phyloP scores from a whole-genome alignment of 805 yeast species.

The Wickerhamomyces mucosus region DNA sequence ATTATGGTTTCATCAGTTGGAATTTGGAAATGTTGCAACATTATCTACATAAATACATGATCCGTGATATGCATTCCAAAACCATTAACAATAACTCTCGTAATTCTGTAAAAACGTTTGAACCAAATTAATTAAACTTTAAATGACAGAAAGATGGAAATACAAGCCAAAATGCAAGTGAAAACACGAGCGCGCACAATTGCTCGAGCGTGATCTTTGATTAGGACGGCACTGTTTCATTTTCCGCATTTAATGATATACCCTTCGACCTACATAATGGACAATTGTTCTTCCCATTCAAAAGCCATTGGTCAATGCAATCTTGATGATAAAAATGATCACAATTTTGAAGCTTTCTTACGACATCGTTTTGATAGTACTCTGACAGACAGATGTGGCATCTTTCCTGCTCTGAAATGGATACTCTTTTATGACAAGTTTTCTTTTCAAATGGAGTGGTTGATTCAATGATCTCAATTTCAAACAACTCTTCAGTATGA shows the following conservation, averaged over 20 bases:
- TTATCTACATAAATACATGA: no score
- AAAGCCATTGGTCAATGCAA: constrained; percentile 52
- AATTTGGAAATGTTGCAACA: no score
- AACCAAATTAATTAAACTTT: no score
- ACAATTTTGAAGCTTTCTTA: constrained; percentile 36
- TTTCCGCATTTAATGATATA: constrained; percentile 10
- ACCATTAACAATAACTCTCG: no score
- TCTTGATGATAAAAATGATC: constrained; percentile 42
- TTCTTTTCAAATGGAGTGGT: background rate
- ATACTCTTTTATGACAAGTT: background rate
- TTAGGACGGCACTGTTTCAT: no score
- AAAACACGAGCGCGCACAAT: no score
- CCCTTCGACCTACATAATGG: constrained; percentile 48
- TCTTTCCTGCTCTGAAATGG: constrained; percentile 3
- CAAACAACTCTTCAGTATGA: constrained; percentile 28
- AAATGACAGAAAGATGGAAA: no score
- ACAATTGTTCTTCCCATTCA: constrained; percentile 43
- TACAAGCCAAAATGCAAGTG: no score
- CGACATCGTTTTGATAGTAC: constrained; percentile 35
- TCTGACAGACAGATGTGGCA: constrained; percentile 47
- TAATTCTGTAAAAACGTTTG: no score
- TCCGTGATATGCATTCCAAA: no score
- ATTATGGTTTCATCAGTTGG: no score
- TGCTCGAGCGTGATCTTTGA: no score
- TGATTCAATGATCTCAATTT: constrained; percentile 1